These are phyloP conservation scores for Curvularia lunata DNA, from an alignment of 2,329 filamentous ascomycete genomes.

Conservation along the genomic window DNA sequence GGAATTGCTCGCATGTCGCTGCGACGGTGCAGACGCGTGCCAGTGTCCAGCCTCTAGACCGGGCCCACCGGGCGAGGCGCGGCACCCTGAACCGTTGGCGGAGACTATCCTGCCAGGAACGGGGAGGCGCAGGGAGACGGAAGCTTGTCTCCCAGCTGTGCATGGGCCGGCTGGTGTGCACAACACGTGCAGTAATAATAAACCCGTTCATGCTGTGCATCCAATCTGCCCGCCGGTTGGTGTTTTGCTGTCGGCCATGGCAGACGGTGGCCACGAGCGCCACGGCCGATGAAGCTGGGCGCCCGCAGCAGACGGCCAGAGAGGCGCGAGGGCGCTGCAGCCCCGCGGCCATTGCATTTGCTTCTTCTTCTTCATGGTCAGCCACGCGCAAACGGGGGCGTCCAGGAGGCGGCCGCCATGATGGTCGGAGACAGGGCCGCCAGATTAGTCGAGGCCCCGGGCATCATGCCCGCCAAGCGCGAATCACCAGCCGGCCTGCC, in stretches of 20 bases:
- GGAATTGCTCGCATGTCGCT: background rate
- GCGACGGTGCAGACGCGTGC: background rate
- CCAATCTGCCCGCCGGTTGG: background rate
- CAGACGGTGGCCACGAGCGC: background rate
- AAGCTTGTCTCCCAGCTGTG: slow-evolving; percentile 27
- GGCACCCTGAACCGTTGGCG: slow-evolving; percentile 21
- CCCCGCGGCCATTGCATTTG: background rate
- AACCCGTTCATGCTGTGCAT: slow-evolving; percentile 7
- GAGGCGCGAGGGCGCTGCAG: background rate
- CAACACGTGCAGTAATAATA: slow-evolving; percentile 13
- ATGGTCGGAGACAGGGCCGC: slow-evolving; percentile 13
- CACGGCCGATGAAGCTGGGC: background rate
- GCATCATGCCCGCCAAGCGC: slow-evolving; percentile 31
- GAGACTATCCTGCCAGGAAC: slow-evolving; percentile 16
- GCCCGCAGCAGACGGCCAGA: background rate
- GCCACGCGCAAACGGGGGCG: background rate
- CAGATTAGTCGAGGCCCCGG: slow-evolving; percentile 23
- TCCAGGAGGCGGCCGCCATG: slow-evolving; percentile 10
- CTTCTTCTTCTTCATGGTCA: slow-evolving; percentile 7
- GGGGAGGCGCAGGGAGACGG: slow-evolving; percentile 24
- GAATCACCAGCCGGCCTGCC: slow-evolving; percentile 31
- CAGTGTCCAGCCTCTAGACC: background rate
- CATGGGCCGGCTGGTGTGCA: slow-evolving; percentile 22
- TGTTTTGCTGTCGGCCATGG: background rate
- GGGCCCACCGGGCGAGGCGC: slow-evolving; percentile 1